These are phyloP conservation scores for Gastrodia elata DNA, from an alignment of 106 monocot genomes.

Conservation along the genomic window DNA sequence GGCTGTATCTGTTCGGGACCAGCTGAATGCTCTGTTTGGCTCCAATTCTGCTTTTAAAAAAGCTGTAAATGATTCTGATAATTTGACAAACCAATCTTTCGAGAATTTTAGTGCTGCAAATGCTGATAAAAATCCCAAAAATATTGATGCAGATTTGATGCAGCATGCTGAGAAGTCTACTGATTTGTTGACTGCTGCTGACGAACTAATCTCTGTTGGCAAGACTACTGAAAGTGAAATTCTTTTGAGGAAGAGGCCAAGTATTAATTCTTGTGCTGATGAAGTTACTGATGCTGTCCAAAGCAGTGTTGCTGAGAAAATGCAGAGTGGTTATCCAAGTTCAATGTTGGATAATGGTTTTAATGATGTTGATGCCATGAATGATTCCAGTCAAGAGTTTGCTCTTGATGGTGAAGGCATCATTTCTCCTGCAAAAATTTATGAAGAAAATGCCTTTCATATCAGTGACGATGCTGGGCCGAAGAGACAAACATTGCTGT, in stretches of 20 bases:
- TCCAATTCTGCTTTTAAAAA: constrained; percentile 1
- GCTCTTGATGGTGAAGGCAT: too few species aligned
- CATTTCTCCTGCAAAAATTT: too few species aligned
- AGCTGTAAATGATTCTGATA: constrained; percentile 5
- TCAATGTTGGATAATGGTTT: neutral
- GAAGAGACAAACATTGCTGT: too few species aligned
- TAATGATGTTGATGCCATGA: neutral
- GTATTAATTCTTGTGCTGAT: neutral
- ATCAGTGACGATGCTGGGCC: too few species aligned
- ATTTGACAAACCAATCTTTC: neutral
- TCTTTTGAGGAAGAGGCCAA: neutral
- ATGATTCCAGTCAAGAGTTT: neutral
- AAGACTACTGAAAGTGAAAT: neutral
- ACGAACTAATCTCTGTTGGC: constrained; percentile 1
- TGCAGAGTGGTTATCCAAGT: neutral
- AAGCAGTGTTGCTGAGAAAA: neutral
- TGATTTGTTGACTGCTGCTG: neutral
- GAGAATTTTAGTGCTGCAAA: neutral
- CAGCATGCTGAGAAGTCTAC: neutral
- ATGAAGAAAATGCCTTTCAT: too few species aligned
- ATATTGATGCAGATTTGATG: neutral
- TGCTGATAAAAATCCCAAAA: neutral
- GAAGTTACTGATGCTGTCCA: neutral
- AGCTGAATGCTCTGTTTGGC: constrained; percentile 36
- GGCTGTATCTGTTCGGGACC: constrained; percentile 45